Conservation (phyloP, 2,329 filamentous ascomycete species). For the Talaromyces sp. region DNA sequence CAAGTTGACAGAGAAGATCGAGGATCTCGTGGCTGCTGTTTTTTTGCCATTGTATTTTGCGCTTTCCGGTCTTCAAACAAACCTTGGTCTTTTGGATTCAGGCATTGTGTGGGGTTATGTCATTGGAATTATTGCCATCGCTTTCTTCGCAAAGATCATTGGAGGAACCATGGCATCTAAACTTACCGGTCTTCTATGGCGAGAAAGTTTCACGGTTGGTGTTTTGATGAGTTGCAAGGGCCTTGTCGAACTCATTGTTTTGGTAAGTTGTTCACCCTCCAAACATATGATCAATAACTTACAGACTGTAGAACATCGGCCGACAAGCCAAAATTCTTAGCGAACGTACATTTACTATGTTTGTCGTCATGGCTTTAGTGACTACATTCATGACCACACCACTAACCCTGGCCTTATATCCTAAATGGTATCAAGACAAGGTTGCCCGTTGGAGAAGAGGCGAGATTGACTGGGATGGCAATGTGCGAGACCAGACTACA, state of each 20-base stretch:
- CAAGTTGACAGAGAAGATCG: constrained; percentile 88
- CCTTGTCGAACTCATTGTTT: constrained; percentile 88
- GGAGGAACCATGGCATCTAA: constrained; percentile 79
- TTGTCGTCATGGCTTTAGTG: constrained; percentile 88
- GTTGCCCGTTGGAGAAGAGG: constrained; percentile 73
- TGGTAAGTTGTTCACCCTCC: constrained; percentile 56
- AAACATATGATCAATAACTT: constrained; percentile 7
- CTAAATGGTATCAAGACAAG: constrained; percentile 72
- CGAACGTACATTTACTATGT: constrained; percentile 81
- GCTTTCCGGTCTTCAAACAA: constrained; percentile 82
- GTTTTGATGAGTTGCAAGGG: constrained; percentile 96
- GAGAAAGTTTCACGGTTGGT: constrained; percentile 84
- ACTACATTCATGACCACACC: constrained; percentile 85
- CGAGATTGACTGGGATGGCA: constrained; percentile 86
- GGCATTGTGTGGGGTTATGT: constrained; percentile 90
- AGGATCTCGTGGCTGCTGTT: constrained; percentile 80
- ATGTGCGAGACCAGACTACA: constrained; percentile 39
- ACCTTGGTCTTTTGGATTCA: constrained; percentile 77
- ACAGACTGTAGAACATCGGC: constrained; percentile 64
- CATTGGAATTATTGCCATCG: constrained; percentile 74
- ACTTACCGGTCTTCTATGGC: constrained; percentile 76
- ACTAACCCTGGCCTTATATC: constrained; percentile 70
- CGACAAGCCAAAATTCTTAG: constrained; percentile 80
- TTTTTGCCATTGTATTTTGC: constrained; percentile 93
- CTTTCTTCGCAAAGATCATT: constrained; percentile 80